phyloP scores from a whole-genome alignment of 495 filamentous ascomycete genomes.

The Penicillium atrosanguineum region DNA sequence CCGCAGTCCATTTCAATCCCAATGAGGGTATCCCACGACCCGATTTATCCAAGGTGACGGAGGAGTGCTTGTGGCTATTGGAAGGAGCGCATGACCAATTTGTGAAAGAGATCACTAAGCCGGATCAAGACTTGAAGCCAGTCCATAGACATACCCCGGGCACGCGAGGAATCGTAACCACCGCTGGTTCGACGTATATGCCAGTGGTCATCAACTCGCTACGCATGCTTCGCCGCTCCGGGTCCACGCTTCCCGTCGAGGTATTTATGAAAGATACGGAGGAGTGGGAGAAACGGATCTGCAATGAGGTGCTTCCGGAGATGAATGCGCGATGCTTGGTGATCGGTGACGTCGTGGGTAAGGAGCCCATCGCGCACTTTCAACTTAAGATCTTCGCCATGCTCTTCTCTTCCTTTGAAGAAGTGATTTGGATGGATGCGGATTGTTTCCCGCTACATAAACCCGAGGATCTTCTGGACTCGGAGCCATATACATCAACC shows the following conservation, averaged over 20 bases:
- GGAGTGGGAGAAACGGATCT: constrained; percentile 53
- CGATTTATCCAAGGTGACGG: constrained; percentile 33
- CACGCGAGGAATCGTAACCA: constrained; percentile 56
- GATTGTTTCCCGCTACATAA: constrained; percentile 54
- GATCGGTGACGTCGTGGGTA: constrained; percentile 43
- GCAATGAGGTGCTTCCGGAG: constrained; percentile 47
- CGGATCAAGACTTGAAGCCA: constrained; percentile 31
- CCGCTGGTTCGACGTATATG: constrained; percentile 44
- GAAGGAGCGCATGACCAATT: constrained; percentile 44
- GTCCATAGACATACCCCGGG: constrained; percentile 44
- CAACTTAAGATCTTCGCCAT: constrained; percentile 63
- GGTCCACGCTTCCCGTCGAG: constrained; percentile 56
- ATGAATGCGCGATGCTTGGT: constrained; percentile 54
- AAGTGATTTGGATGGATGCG: constrained; percentile 62
- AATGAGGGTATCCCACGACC: constrained; percentile 29
- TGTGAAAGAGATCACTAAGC: constrained; percentile 32
- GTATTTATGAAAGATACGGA: constrained; percentile 51
- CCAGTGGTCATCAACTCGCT: constrained; percentile 50
- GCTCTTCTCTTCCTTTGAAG: constrained; percentile 58
- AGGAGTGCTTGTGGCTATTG: constrained; percentile 34
- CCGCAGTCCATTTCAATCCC: constrained; percentile 32
- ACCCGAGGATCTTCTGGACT: constrained; percentile 49
- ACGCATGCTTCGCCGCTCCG: constrained; percentile 56
- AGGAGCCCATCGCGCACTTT: constrained; percentile 43
- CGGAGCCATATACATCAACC: constrained; percentile 49